These are phyloP conservation scores for Sarcocystis neurona DNA, from an alignment of 169 alveolate genomes.

Conservation along the genomic window DNA sequence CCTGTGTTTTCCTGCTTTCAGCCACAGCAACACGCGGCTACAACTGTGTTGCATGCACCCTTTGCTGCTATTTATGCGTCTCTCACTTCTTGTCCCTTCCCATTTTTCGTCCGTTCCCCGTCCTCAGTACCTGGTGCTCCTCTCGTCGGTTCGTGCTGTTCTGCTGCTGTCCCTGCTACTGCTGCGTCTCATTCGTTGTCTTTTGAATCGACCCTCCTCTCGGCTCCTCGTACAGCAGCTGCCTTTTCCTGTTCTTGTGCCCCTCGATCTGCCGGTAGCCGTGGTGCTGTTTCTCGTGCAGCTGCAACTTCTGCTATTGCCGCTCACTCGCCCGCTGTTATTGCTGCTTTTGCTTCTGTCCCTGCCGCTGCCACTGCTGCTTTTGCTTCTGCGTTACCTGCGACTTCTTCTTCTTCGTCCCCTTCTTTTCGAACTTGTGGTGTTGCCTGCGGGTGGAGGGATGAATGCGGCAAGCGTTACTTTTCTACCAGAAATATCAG, in stretches of 20 bases:
- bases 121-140: not conserved
- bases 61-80: no score
- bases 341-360: not conserved
- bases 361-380: no score
- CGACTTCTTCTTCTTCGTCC: no score
- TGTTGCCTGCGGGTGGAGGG: no score
- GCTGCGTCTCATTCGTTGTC: no score
- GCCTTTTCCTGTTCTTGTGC: not conserved
- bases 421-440: not conserved
- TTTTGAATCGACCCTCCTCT: no score
- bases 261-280: not conserved
- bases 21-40: no score
- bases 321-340: not conserved
- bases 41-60: no score
- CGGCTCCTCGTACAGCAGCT: not conserved
- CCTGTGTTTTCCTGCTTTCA: no score
- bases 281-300: not conserved
- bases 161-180: not conserved
- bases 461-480: not conserved
- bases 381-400: no score
- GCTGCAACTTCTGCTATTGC: not conserved
- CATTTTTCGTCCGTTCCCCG: not conserved
- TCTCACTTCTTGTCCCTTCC: no score
- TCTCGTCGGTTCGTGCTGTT: not conserved
- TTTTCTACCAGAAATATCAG: constrained; percentile 45